Base-by-base conservation (phyloP, 176 grass and related monocot species). In the Aegilops speltoides region DNA sequence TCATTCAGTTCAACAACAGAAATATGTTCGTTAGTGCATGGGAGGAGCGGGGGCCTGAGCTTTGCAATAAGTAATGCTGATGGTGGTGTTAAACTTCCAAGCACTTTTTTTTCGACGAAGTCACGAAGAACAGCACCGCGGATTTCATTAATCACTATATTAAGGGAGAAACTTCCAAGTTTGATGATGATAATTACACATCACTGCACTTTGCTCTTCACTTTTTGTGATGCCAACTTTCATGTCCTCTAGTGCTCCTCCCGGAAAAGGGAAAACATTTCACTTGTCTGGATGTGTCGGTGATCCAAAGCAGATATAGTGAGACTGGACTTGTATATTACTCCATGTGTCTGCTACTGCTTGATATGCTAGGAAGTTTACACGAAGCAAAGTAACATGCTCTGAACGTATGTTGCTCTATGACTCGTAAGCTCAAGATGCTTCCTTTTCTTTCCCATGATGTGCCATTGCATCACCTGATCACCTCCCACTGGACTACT, bases 311-410 rank as follows among this genome's bases (percentile, higher is more conserved):
- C 20, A 29, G 29, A 29, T 31, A 54, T 41, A 22, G 8, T 77
- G 77, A 65, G 48, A 20, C 17, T 56, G 6, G 50, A 48, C 16
- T 54, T 54, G 50, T 5, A 48, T 32, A 34, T 41, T 69, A 43
- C 40, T 66, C 74, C 79, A 32, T 16, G 46, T 50, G 1, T 86
- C 7, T 59, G 6, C 10, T 15, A 63, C 12, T 68, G 22, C 5
- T 76, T 84, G 5, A 28, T 82, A 43, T 66, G 9, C 75, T 54
- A 87, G 81, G 77, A 92, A 67, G 91, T 76, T 60, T 71, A 54
- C 41, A 46, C 5, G 5, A 14, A 36, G 8, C 10, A 64, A 81
- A 29, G 68, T 41, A 57, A 2, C 74, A 88, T 64, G 34, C 11
- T 56, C 17, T 20, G 6, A 0, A 56, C 5, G 52, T 15, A 40